Percentiles rank a stretch among this genome's conserved stretches.
Evolutionary conservation across 108 stramenopile genomes (phyloP).

Genomic region (Pseudonitzschia delicatissima): DNA sequence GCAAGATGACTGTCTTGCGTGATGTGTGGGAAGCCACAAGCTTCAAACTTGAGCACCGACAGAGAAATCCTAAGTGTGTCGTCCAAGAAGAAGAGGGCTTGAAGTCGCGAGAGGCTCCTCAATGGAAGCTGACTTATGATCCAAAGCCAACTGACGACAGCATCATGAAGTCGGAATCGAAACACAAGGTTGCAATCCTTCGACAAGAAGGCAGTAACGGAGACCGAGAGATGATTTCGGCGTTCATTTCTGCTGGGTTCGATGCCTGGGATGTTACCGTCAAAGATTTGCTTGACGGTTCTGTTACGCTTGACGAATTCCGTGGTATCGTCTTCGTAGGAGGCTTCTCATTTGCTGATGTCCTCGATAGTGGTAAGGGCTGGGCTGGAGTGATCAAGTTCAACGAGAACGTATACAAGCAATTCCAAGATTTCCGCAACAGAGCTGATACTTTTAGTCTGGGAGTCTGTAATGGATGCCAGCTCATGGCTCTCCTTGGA

Average conservation of each 20-base stretch:
- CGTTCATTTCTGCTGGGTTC: constrained; percentile 94
- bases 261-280: constrained; percentile 97
- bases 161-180: constrained; percentile 56
- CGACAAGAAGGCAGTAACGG: constrained; percentile 99
- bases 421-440: constrained; percentile 92
- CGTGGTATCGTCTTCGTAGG: constrained; percentile 96
- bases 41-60: constrained; percentile 92
- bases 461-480: constrained; percentile 99
- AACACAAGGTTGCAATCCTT: constrained; percentile 94
- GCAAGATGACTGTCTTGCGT: constrained; percentile 87
- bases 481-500: constrained; percentile 98
- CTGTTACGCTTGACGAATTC: constrained; percentile 83
- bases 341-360: constrained; percentile 98
- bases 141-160: constrained; percentile 63
- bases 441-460: constrained; percentile 96
- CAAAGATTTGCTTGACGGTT: constrained; percentile 78
- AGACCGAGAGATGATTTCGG: constrained; percentile 97
- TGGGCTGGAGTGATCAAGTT: constrained; percentile 99
- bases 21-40: constrained; percentile 99
- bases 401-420: constrained; percentile 88
- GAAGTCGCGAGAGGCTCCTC: constrained; percentile 72
- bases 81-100: constrained; percentile 87
- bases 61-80: constrained; percentile 93
- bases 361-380: constrained; percentile 97
- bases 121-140: constrained; percentile 83